phyloP scores from a whole-genome alignment of 2,329 filamentous ascomycete species.

The Sclerotinia minor region DNA sequence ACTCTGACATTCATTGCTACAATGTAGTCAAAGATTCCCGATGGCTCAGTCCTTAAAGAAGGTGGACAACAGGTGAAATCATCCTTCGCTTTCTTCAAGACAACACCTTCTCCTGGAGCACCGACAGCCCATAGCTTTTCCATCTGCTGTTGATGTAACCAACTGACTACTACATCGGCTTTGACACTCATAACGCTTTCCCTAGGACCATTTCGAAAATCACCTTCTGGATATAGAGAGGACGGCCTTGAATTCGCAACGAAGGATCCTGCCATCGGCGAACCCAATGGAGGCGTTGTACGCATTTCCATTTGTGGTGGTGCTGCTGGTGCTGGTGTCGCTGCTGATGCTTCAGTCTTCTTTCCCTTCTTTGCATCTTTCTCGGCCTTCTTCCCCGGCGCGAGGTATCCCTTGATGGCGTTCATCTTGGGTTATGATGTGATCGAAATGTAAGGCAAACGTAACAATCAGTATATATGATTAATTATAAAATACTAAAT shows the following conservation, averaged over 20 bases:
- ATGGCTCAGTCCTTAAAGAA: slow-evolving; percentile 48
- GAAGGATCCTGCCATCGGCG: slow-evolving; percentile 5
- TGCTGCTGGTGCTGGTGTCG: not conserved
- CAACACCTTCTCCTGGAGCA: slow-evolving; percentile 53
- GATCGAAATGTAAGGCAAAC: not conserved
- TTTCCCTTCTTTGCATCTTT: slow-evolving; percentile 5
- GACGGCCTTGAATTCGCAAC: slow-evolving; percentile 25
- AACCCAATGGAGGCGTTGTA: slow-evolving; percentile 5
- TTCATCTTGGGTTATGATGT: slow-evolving; percentile 17
- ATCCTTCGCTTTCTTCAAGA: slow-evolving; percentile 54
- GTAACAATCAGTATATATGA: not conserved
- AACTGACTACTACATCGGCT: slow-evolving; percentile 63
- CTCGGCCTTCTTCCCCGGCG: slow-evolving; percentile 21
- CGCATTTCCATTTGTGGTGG: not conserved
- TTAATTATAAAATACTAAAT: not conserved
- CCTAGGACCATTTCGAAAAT: slow-evolving; percentile 46
- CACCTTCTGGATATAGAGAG: slow-evolving; percentile 45
- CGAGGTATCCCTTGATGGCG: slow-evolving; percentile 24
- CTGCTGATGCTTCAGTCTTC: not conserved
- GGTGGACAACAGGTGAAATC: slow-evolving; percentile 53
- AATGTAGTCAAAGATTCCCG: slow-evolving; percentile 53
- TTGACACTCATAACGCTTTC: slow-evolving; percentile 55
- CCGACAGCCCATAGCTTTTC: slow-evolving; percentile 54
- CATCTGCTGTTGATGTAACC: slow-evolving; percentile 61
- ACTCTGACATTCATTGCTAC: slow-evolving; percentile 55